phyloP scores from a whole-genome alignment of 345 rosid species.

The Isatis tinctoria region DNA sequence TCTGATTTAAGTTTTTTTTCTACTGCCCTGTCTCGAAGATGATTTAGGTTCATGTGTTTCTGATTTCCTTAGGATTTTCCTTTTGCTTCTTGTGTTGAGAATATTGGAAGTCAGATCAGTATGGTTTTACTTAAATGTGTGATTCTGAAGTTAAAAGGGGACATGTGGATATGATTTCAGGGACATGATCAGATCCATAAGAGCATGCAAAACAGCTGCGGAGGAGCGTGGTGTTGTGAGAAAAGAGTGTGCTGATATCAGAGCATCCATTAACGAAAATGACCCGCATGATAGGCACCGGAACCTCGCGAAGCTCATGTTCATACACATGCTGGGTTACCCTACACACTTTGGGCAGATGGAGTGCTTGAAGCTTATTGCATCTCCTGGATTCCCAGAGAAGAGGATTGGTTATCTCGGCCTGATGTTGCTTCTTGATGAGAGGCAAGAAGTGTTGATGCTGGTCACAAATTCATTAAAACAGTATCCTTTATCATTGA shows the following conservation, averaged over 20 bases:
- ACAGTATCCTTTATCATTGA: slow-evolving; percentile 72
- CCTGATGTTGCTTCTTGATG: slow-evolving; percentile 97
- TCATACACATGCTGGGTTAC: slow-evolving; percentile 99
- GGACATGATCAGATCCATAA: slow-evolving; percentile 99
- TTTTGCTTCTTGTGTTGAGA: not conserved
- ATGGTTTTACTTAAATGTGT: not conserved
- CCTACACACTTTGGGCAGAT: slow-evolving; percentile 99
- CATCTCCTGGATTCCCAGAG: slow-evolving; percentile 96
- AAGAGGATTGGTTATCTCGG: slow-evolving; percentile 99
- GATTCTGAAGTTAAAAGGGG: not conserved
- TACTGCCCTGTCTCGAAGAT: not conserved
- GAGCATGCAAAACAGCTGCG: slow-evolving; percentile 99
- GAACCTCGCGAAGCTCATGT: slow-evolving; percentile 99
- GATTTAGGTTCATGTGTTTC: not conserved
- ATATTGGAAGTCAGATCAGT: not conserved
- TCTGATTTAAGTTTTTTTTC: not conserved
- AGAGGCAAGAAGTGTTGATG: slow-evolving; percentile 99
- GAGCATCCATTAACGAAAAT: slow-evolving; percentile 82
- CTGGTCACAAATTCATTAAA: slow-evolving; percentile 97
- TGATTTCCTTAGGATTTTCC: not conserved
- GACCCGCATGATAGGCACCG: slow-evolving; percentile 91
- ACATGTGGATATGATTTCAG: slow-evolving; percentile 42
- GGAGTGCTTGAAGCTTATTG: slow-evolving; percentile 97
- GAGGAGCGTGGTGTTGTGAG: slow-evolving; percentile 98
- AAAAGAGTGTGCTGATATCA: slow-evolving; percentile 96